Base-by-base conservation (phyloP, 192 early-diverging fungal species). In the Spizellomyces punctatus region DNA sequence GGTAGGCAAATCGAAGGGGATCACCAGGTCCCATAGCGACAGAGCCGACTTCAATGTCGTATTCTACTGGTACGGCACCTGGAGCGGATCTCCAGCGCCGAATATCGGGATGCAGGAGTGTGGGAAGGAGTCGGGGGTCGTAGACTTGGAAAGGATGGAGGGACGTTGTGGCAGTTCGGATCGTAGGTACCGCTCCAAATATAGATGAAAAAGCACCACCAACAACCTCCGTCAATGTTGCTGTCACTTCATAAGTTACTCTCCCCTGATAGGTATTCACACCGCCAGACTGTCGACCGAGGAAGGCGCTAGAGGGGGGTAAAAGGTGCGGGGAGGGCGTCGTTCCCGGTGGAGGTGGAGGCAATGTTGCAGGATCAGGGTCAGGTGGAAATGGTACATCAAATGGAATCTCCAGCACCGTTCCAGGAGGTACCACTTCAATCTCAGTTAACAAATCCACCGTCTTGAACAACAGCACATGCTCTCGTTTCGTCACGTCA, bases 61-160 rank as follows among this genome's bases (percentile, higher is more conserved):
- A 86, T 66, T 86, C 84, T 14, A 83, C 46, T 12, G 84, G 84
- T 10, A 52, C 45, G 10, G 82, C 79, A 7, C 79, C 78, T 7
- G 78, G 78, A 10, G 79, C 76, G 5, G 77, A 79, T 14, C 80
- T 59, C 84, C 84, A 86, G 7, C 78, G 72, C 50, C 79, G 71
- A 47, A 78, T 68, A 55, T 85, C 84, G n/a, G 79, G 81, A 46
- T 79, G 75, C 16, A 85, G 21, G 6, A 85, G 49, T n/a, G 55
- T 46, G 17, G 84, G 84, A 6, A 86, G 76, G 41, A 83, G 78
- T n/a, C 80, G 59, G 6, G 84, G 81, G 55, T 86, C 84, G 63
- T 78, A 83, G 0, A 79, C 78, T 42, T 72, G 14, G 58, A 81
- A 83, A 6, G 81, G 81, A 14, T 60, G 10, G 9, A 84, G 45